Evolutionary conservation across 331 rosid species (phyloP), one percentile per base, ranked within the genome.

Genomic region (Ulmus americana): DNA sequence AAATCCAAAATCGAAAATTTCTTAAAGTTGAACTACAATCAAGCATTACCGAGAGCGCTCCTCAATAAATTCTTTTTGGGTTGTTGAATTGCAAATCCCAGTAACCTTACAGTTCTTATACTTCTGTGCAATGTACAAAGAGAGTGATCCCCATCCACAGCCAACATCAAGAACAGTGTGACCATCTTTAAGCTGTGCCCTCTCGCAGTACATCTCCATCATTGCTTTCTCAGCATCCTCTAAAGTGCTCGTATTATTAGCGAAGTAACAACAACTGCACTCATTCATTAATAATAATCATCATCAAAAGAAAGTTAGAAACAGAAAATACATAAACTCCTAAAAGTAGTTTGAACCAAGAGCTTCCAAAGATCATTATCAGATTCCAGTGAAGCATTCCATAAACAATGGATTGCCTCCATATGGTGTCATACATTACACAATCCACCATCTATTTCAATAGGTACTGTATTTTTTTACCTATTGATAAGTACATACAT

Each of bases 81-180:
- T 86, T 9, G 76, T 64, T 44, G 95, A 92, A 73, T 87, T 89
- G 85, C 97, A 89, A 64, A 92, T 83, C 72, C 98, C 97, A 20
- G 95, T 89, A 39, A 92, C 85, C 81, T 16, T 80, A 75, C 89
- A 89, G 52, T 74, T 86, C 16, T 65, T 68, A 61, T 85, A 89
- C 35, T 83, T 86, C 74, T 76, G 75, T 7, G 95, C 98, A 63
- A 89, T 79, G 83, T 83, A 86, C 63, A 92, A 48, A 42, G 84
- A 67, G n/a, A 92, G 81, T 10, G 98, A 89, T 39, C 95, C 98
- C 98, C 98, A 92, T 45, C 98, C 98, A 16, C 98, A 85, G 46
- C 98, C 97, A 28, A 92, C 81, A 55, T 89, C 95, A 28, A 89
- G 95, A 68, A 92, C 82, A 12, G 78, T 59, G 18, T 85, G 84